These are phyloP conservation scores for Tolypocladium amazonense DNA, from an alignment of 2,329 filamentous ascomycete species.

Conservation along the genomic window DNA sequence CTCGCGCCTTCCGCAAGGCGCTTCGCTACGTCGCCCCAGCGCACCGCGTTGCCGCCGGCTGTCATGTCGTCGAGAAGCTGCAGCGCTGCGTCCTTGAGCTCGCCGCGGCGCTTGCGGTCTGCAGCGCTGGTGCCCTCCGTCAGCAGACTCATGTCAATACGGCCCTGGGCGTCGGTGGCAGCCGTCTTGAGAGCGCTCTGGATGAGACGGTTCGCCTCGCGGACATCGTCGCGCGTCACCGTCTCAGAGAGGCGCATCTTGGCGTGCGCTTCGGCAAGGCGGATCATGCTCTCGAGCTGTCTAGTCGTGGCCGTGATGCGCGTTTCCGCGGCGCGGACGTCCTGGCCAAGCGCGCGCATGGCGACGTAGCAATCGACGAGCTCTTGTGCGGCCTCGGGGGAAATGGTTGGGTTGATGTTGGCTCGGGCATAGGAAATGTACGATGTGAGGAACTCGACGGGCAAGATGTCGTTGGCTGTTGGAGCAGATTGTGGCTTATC, in stretches of 20 bases:
- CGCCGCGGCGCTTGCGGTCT: constrained; percentile 73
- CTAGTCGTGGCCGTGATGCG: constrained; percentile 96
- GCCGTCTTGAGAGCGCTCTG: constrained; percentile 91
- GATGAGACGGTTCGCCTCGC: constrained; percentile 86
- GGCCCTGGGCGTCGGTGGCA: constrained; percentile 83
- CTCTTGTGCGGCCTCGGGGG: constrained; percentile 68
- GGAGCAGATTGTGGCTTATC: constrained; percentile 80
- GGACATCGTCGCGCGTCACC: constrained; percentile 74
- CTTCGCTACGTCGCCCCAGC: constrained; percentile 69
- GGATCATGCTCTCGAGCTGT: constrained; percentile 97
- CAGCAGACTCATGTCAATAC: constrained; percentile 93
- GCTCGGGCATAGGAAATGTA: constrained; percentile 96
- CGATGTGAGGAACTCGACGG: constrained; percentile 87
- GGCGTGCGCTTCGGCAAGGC: constrained; percentile 87
- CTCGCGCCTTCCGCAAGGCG: constrained; percentile 61
- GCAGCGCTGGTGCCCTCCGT: constrained; percentile 87
- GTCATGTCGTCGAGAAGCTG: constrained; percentile 72
- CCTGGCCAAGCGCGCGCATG: constrained; percentile 88
- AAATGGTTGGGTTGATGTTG: constrained; percentile 74
- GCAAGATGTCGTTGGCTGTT: constrained; percentile 66
- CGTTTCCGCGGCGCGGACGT: constrained; percentile 79
- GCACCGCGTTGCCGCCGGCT: constrained; percentile 53
- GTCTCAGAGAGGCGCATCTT: constrained; percentile 81
- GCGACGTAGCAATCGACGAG: constrained; percentile 82
- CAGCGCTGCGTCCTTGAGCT: constrained; percentile 73